Evolutionary conservation across 1,284 basidiomycete genomes (phyloP), one percentile per base, ranked within the genome.

Genomic region (Meira nashicola): DNA sequence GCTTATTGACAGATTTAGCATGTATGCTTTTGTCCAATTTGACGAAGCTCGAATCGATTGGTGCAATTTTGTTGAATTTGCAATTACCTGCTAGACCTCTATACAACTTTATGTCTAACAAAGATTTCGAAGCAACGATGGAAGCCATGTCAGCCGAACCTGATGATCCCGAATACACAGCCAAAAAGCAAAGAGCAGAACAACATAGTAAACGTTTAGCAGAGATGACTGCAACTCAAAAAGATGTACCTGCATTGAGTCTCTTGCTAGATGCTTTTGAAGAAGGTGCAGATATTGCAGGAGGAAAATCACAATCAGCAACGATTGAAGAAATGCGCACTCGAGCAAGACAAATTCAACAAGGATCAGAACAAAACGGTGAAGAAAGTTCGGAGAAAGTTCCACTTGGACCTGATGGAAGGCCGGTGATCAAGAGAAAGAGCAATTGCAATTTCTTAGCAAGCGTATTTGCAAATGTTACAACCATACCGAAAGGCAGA

Each of bases 1-100:
- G 93, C 3, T 86, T 90, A 55, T 86, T 96, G 17, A 91, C 92
- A 37, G 94, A 97, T 80, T 85, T 97, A 10, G 92, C 92, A 1
- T 86, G 90, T 37, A 98, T 99, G 95, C 83, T 98, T 1, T 84
- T 98, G 6, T 96, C 93, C 17, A 99, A 99, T 80, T 82, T 97
- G 46, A 91, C 92, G 14, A 85, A 89, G 12, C 86, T 90, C 55
- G 83, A 90, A 4, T 81, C 84, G 0, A 84, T 89, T 52, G 87
- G 88, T 64, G 81, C 85, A 2, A 79, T 83, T 1, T 80, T 96
- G 10, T 81, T 93, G 2, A 82, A 83, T 2, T 81, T 93, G 38
- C 85, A 66, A 39, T 70, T 77, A 39, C 67, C 70, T 23, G 64
- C 69, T 14, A 63, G 65, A 28, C 73, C 73, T 1, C 71, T 75